A percentile compares a stretch with the other conserved stretches of the same genome.
Conservation (phyloP, 257 asterid genomes). For the Nicotiana noctiflora region DNA sequence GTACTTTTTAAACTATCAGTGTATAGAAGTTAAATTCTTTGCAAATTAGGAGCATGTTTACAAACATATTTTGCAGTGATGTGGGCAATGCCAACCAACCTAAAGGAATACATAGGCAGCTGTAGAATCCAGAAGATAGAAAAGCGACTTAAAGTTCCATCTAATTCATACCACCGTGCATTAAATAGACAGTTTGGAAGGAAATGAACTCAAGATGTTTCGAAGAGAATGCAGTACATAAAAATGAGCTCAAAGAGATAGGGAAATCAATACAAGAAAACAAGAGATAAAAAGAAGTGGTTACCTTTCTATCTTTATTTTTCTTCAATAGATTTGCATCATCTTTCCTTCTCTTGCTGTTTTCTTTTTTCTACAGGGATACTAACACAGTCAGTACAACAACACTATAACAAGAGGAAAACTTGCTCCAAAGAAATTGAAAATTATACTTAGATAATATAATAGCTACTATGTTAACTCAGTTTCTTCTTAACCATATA, state of each 20-base stretch:
- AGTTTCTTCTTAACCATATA: not conserved
- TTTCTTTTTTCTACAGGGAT: conserved; percentile 65
- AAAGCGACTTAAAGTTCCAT: not conserved
- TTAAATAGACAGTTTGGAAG: not conserved
- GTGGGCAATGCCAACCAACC: not conserved
- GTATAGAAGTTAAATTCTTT: not conserved
- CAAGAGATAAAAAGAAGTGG: not conserved
- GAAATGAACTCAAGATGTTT: not conserved
- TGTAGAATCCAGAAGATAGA: not conserved
- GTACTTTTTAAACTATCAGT: not conserved
- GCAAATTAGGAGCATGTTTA: not conserved
- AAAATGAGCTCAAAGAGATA: not conserved
- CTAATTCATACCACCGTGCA: not conserved
- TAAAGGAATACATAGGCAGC: not conserved
- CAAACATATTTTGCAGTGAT: not conserved
- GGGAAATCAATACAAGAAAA: not conserved
- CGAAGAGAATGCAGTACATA: no score
- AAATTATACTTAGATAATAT: not conserved
- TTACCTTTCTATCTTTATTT: conserved; percentile 74
- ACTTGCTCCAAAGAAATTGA: not conserved
- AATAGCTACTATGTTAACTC: not conserved
- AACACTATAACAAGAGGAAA: not conserved
- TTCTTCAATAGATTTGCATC: conserved; percentile 51
- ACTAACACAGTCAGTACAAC: conserved; percentile 5
- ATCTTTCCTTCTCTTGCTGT: conserved; percentile 71